Conservation (phyloP, 2,329 filamentous ascomycete species). For the Corinectria fuckeliana region DNA sequence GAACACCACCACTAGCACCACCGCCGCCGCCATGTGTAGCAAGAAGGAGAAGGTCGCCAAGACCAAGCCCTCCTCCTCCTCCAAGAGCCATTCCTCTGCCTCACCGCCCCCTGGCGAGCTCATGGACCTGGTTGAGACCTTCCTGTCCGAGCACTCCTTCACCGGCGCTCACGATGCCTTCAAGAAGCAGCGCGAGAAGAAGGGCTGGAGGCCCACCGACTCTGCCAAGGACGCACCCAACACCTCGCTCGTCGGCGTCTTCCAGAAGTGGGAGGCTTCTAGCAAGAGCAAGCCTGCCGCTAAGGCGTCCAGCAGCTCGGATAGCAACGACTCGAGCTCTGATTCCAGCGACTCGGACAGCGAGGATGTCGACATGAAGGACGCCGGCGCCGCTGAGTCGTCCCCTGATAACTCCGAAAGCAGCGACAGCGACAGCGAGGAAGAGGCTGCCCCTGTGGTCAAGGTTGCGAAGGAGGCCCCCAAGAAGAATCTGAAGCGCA, state of each 20-base stretch:
- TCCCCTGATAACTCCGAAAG: slow-evolving; percentile 43
- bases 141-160: slow-evolving; percentile 72
- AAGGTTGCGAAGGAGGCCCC: slow-evolving; percentile 19
- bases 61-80: slow-evolving; percentile 24
- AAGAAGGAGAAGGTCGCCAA: slow-evolving; percentile 36
- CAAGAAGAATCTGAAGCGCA: slow-evolving; percentile 50
- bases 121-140: slow-evolving; percentile 69
- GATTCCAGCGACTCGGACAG: slow-evolving; percentile 40
- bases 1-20: slow-evolving; percentile 13
- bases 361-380: slow-evolving; percentile 56
- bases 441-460: slow-evolving; percentile 33
- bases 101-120: slow-evolving; percentile 62
- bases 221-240: slow-evolving; percentile 24
- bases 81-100: slow-evolving; percentile 29
- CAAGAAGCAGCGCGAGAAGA: slow-evolving; percentile 65
- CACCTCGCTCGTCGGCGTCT: slow-evolving; percentile 57
- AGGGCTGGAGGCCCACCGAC: slow-evolving; percentile 50
- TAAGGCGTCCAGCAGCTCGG: slow-evolving; percentile 20
- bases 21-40: slow-evolving; percentile 45
- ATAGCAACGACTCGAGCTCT: slow-evolving; percentile 38
- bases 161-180: slow-evolving; percentile 66
- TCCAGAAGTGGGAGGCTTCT: slow-evolving; percentile 56
- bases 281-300: slow-evolving; percentile 31
- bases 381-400: slow-evolving; percentile 42
- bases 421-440: slow-evolving; percentile 34